Evolutionary conservation across 306 rosid genomes (phyloP).

Genomic region (Begonia fuchsioides): DNA sequence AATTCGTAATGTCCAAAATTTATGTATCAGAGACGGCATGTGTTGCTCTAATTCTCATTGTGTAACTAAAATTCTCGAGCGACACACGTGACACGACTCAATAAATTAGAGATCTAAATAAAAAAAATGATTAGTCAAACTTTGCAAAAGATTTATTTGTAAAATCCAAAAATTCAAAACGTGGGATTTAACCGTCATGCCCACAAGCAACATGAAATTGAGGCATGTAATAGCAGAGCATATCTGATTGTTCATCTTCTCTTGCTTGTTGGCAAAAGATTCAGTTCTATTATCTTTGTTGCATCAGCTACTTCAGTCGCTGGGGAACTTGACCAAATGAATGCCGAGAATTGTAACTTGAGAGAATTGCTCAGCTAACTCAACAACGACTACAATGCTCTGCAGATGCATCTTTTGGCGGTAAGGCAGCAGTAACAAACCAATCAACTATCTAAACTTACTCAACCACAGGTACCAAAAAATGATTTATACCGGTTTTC

Average conservation of each 20-base stretch:
- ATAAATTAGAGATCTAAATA: too few relatives aligned
- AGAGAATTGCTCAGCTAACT: slow-evolving; percentile 73
- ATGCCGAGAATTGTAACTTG: slow-evolving; percentile 55
- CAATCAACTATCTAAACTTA: slow-evolving; percentile 2
- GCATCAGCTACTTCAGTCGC: slow-evolving; percentile 50
- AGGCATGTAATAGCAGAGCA: slow-evolving; percentile 24
- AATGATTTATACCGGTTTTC: neutral
- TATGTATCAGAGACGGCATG: too few relatives aligned
- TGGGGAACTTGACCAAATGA: slow-evolving; percentile 62
- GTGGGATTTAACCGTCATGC: too few relatives aligned
- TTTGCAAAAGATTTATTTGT: too few relatives aligned
- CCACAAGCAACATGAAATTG: slow-evolving; percentile 35
- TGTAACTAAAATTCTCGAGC: too few relatives aligned
- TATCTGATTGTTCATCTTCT: neutral
- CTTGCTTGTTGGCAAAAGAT: neutral
- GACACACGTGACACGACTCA: too few relatives aligned
- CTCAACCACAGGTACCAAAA: neutral
- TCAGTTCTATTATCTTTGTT: neutral
- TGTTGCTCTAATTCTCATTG: too few relatives aligned
- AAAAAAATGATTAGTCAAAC: too few relatives aligned
- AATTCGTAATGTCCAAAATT: too few relatives aligned
- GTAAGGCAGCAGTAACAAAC: slow-evolving; percentile 53
- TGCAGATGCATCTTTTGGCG: slow-evolving; percentile 54
- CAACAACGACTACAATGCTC: slow-evolving; percentile 44
- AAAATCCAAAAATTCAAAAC: too few relatives aligned